Evolutionary conservation across 371 early-diverging fungal genomes (phyloP), one percentile per base, ranked within the genome.

Genomic region (Haplosporangium sp.): DNA sequence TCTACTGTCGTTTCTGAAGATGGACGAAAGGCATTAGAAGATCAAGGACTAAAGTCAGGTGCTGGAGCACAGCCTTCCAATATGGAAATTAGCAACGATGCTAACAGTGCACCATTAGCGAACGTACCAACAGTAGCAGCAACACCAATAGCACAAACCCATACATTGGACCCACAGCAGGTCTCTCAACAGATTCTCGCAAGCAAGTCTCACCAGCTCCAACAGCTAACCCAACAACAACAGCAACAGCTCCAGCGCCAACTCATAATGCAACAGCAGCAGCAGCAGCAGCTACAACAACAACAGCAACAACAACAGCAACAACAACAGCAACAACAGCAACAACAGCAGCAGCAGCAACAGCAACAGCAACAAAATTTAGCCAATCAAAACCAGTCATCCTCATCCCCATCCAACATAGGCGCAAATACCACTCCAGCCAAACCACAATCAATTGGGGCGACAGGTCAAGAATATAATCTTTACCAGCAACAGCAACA

Each of bases 221-320:
- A 44, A 13, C 44, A 44, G 13, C 52, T 52, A 11, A 15, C 17
- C 19, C n/a, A 15, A 2, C 52, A 52, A 37, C 81, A 65, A 47
- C 82, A 81, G 37, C 75, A 68, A n/a, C 72, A 72, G 42, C 76
- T 61, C 34, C 82, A 72, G 48, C 73, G 48, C 0, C 68, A 69
- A 27, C 65, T 57, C 8, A 69, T 65, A 27, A 64, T 53, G 9
- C 76, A 69, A 61, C 56, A 58, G n/a, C 47, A 42, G 13, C 65
- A 67, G 38, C 56, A 42, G 19, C 71, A 65, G 38, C 78, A 77
- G 19, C 70, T 62, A 6, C 42, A 71, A 9, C 65, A 60, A n/a
- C 44, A 11, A 8, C 44, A 44, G 44, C 44, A 13, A 8, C 44
- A 44, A 9, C 13, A 11, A 8, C 8, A 10, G 44, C 11, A 10